Evolutionary conservation across 805 yeast species (phyloP).

Genomic region (Barnettozyma salicaria): DNA sequence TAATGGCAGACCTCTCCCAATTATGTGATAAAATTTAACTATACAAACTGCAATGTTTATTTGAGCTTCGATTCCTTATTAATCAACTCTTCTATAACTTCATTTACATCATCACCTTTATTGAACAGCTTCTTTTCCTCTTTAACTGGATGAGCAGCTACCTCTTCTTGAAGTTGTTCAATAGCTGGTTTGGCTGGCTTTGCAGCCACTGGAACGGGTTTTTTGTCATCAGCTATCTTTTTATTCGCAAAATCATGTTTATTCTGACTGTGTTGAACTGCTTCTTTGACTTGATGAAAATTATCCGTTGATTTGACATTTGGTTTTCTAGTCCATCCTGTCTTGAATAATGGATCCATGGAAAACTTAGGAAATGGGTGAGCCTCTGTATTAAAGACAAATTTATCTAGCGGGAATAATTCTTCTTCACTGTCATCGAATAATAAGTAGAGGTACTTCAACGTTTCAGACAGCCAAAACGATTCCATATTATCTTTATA

Average conservation of each 20-base stretch:
- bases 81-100: conserved; percentile 18
- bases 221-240: conserved; percentile 25
- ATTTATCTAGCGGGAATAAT: conserved; percentile 57
- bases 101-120: conserved; percentile 13
- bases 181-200: conserved; percentile 24
- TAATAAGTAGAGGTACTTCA: conserved; percentile 75
- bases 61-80: conserved; percentile 1
- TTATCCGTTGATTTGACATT: not conserved
- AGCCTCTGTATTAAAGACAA: conserved; percentile 88
- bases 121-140: conserved; percentile 9
- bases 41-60: too few relatives aligned
- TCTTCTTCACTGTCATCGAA: conserved; percentile 60
- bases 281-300: too few relatives aligned
- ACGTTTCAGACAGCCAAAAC: conserved; percentile 91
- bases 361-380: conserved; percentile 82
- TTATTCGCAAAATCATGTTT: conserved; percentile 16
- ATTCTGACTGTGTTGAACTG: too few relatives aligned
- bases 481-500: conserved; percentile 76
- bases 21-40: conserved; percentile 42
- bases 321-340: conserved; percentile 51
- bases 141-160: conserved; percentile 4
- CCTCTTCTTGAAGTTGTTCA: conserved; percentile 17
- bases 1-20: conserved; percentile 66
- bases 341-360: conserved; percentile 43
- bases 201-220: conserved; percentile 20